Conservation (phyloP, 2,329 filamentous ascomycete species). For the Fusarium denticulatum region DNA sequence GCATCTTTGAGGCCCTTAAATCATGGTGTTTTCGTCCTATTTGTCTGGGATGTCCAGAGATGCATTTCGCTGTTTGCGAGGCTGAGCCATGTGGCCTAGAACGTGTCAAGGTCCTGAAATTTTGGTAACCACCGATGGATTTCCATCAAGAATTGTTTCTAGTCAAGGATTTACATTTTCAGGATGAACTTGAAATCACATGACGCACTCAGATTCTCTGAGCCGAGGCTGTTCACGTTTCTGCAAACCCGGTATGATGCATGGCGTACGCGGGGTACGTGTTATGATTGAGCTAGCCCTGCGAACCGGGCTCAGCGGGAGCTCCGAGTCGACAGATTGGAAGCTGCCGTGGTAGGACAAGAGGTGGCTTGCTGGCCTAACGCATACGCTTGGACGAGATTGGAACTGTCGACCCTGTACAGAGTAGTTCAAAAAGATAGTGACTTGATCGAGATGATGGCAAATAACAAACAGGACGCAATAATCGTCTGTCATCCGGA, state of each 20-base stretch:
- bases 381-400: background rate
- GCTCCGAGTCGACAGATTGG: background rate
- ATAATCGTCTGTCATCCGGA: too few species aligned
- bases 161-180: rapidly evolving
- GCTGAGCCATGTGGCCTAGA: rapidly evolving
- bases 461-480: too few species aligned
- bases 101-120: too few species aligned
- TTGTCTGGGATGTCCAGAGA: rapidly evolving
- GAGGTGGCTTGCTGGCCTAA: background rate
- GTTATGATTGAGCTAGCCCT: background rate
- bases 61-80: rapidly evolving
- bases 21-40: background rate
- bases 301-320: background rate
- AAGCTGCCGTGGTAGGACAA: background rate
- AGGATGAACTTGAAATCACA: rapidly evolving
- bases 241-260: background rate
- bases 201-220: rapidly evolving
- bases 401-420: background rate
- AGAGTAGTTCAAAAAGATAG: too few species aligned
- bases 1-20: rapidly evolving
- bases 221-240: background rate
- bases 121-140: too few species aligned
- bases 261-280: background rate
- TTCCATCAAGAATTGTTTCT: background rate
- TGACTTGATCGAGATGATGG: too few species aligned